phyloP scores from a whole-genome alignment of 768 basidiomycete species.

The Boletus edulis region DNA sequence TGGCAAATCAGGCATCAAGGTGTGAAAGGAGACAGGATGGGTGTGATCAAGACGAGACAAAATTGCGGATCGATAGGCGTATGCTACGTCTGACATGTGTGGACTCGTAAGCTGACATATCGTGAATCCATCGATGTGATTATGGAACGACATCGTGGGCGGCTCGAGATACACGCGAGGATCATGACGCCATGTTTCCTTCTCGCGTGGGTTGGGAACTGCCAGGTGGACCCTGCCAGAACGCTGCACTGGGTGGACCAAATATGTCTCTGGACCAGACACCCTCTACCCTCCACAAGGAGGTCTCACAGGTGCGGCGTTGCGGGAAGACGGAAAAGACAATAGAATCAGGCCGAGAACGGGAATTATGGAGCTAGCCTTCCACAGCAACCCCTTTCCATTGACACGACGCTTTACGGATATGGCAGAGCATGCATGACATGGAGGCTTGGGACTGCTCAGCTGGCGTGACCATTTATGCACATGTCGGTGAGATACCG shows the following conservation, averaged over 20 bases:
- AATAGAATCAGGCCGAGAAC: constrained; percentile 9
- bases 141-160: constrained; percentile 5
- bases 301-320: constrained; percentile 5
- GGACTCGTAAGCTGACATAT: neutral
- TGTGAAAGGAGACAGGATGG: constrained; percentile 1
- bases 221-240: neutral
- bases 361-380: constrained; percentile 13
- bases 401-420: constrained; percentile 10
- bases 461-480: neutral
- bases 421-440: constrained; percentile 8
- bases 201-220: constrained; percentile 2
- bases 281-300: constrained; percentile 19
- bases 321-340: neutral
- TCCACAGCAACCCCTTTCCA: constrained; percentile 22
- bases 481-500: constrained; percentile 1
- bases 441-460: neutral
- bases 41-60: constrained; percentile 14
- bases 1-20: constrained; percentile 7
- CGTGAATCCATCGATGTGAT: constrained; percentile 23
- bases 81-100: constrained; percentile 1
- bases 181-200: constrained; percentile 7
- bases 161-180: constrained; percentile 1
- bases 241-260: neutral
- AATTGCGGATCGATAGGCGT: constrained; percentile 15
- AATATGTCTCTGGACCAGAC: neutral